Evolutionary conservation across 208 protist species (phyloP).

Genomic region (Zelonia costaricensis): DNA sequence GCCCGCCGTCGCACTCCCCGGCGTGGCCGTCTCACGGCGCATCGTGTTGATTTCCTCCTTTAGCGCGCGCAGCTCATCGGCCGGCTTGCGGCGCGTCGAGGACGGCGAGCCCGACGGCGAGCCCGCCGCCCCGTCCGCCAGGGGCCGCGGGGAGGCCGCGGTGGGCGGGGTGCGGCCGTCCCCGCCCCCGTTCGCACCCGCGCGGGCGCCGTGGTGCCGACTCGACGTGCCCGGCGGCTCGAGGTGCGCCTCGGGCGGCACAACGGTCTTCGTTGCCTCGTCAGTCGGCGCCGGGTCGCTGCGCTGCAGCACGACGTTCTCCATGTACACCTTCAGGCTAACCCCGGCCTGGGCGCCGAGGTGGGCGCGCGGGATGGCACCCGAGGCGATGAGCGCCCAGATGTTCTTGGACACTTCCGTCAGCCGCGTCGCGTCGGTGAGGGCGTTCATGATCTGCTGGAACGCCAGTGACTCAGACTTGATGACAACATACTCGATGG

Average conservation of each 20-base stretch:
- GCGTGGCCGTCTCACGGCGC: constrained; percentile 19
- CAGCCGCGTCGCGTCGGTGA: constrained; percentile 20
- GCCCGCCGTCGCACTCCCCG: neutral
- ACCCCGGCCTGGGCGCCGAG: constrained; percentile 28
- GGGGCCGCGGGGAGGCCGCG: neutral
- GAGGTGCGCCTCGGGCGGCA: constrained; percentile 28
- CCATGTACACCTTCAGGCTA: constrained; percentile 55
- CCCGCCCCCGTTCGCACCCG: neutral
- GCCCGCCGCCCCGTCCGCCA: neutral
- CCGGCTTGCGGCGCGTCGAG: constrained; percentile 12
- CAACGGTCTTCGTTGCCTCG: constrained; percentile 23
- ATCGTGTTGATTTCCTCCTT: constrained; percentile 38
- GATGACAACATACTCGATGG: constrained; percentile 61
- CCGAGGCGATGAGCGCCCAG: constrained; percentile 48
- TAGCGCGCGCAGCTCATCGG: constrained; percentile 54
- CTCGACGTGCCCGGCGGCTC: neutral
- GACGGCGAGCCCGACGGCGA: neutral
- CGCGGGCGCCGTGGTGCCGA: neutral
- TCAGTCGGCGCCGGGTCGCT: constrained; percentile 19
- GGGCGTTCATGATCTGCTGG: constrained; percentile 35
- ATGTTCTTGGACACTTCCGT: constrained; percentile 58
- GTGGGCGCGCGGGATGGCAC: constrained; percentile 40
- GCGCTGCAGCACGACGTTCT: constrained; percentile 39
- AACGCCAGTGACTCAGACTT: constrained; percentile 40
- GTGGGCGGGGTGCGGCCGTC: neutral